Evolutionary conservation across 2,329 filamentous ascomycete genomes (phyloP).

Genomic region (Xylariomycetidae sp.): DNA sequence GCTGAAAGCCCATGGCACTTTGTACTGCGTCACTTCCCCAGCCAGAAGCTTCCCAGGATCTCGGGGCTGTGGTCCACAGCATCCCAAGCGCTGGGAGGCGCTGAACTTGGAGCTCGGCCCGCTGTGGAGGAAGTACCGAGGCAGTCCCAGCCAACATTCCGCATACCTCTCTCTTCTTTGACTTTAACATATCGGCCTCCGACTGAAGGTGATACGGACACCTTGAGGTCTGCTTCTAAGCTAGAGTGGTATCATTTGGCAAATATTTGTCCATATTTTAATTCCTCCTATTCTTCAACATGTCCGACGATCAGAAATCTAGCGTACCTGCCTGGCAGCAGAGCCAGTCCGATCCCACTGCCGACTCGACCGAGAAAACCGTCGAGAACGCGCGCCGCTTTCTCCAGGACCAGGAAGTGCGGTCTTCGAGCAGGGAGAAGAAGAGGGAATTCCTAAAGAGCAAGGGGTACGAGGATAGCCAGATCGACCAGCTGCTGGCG

Average conservation of each 20-base stretch:
- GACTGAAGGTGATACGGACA: too few species aligned
- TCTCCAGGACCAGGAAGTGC: slow-evolving; percentile 67
- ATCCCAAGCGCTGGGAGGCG: too few species aligned
- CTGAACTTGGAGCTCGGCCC: too few species aligned
- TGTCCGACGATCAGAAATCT: slow-evolving; percentile 13
- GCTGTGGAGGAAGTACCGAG: too few species aligned
- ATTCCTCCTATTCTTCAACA: slow-evolving; percentile 3
- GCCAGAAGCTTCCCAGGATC: too few species aligned
- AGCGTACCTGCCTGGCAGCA: slow-evolving; percentile 19
- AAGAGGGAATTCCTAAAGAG: slow-evolving; percentile 71
- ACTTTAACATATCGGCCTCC: too few species aligned
- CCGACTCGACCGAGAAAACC: slow-evolving; percentile 17
- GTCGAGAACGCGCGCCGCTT: slow-evolving; percentile 69
- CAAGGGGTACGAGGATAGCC: slow-evolving; percentile 63
- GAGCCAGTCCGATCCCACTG: slow-evolving; percentile 7
- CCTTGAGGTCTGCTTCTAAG: background rate
- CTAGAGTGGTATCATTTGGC: background rate
- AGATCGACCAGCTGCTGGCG: slow-evolving; percentile 62
- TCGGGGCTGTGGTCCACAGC: too few species aligned
- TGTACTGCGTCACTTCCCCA: too few species aligned
- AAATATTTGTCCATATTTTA: background rate
- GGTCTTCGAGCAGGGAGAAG: slow-evolving; percentile 60
- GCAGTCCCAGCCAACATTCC: too few species aligned
- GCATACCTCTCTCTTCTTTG: too few species aligned
- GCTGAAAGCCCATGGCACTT: too few species aligned